Evolutionary conservation across 2,329 filamentous ascomycete species (phyloP), one percentile per base, ranked within the genome.

Genomic region (Fonsecaea monophora): DNA sequence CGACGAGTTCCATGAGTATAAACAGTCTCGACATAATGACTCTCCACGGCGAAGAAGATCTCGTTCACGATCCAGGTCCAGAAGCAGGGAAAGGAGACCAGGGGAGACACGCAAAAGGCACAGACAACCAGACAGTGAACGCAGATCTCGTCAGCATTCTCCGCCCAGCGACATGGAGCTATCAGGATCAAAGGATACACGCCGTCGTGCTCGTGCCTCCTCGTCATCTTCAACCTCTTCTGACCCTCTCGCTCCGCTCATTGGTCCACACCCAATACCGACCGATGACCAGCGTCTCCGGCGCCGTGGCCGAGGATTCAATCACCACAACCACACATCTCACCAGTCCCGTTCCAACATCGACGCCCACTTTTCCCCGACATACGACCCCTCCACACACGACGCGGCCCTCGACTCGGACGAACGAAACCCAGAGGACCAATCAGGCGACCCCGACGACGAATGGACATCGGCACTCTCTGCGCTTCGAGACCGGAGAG

Each of bases 391-490:
- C 0, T 75, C 80, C 18, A 70, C 76, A 8, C 81, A 83, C 67
- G 71, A 82, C 3, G 77, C 78, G 2, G 71, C 74, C 6, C 76
- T 79, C 45, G 90, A 90, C 72, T 83, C 87, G 66, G 84, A 85
- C 8, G 78, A 78, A 13, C 74, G 80, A 56, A 83, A 84, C 68
- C 79, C 80, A 1, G 81, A 79, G 2, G 78, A 35, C 38, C 37
- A 55, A 9, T 60, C 54, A 77, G 25, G 83, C 34, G 88, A 89
- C 68, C 87, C 83, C 25, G 25, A 25, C 34, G 88, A 89, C 68
- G 88, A 92, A 67, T 97, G 92, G 93, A 90, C 92, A 53, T 87
- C 92, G 72, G 88, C 91, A 0, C 82, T 95, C 0, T 92, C 96
- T 78, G 88, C 89, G 4, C 83, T 92, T 64, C 86, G 90, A 45